A percentile compares a stretch with the other conserved stretches of the same genome.
Conservation (phyloP, 805 yeast genomes). For the Candida easanensis region DNA sequence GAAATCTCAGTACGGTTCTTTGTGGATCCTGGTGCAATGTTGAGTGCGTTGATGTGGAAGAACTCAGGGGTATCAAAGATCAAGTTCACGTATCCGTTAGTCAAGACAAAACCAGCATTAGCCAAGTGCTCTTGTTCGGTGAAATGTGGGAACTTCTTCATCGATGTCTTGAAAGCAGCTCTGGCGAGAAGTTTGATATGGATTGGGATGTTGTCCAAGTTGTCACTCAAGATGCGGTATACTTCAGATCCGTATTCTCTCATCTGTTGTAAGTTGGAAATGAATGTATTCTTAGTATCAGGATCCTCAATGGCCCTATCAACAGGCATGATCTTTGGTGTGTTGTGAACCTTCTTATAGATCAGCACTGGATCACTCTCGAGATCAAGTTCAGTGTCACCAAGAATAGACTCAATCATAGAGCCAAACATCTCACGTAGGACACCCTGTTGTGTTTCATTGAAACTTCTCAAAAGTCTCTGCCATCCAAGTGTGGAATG, state of each 20-base stretch:
- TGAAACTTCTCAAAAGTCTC: slow-evolving; percentile 37
- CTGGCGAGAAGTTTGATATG: slow-evolving; percentile 57
- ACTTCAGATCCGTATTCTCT: slow-evolving; percentile 69
- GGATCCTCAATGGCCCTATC: slow-evolving; percentile 77
- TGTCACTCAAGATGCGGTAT: slow-evolving; percentile 47
- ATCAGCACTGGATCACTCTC: slow-evolving; percentile 79
- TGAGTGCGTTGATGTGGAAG: slow-evolving; percentile 45
- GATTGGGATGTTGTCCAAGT: slow-evolving; percentile 47
- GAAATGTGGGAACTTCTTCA: slow-evolving; percentile 53
- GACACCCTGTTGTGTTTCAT: slow-evolving; percentile 35
- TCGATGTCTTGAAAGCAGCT: slow-evolving; percentile 38
- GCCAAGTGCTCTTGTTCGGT: slow-evolving; percentile 58
- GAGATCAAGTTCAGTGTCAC: slow-evolving; percentile 47
- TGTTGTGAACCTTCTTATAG: slow-evolving; percentile 39
- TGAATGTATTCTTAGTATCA: slow-evolving; percentile 67
- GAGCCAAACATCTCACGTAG: slow-evolving; percentile 36
- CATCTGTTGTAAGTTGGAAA: slow-evolving; percentile 67
- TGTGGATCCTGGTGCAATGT: slow-evolving; percentile 15
- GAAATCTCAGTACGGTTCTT: slow-evolving; percentile 57
- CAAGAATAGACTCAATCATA: slow-evolving; percentile 34
- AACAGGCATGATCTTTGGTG: slow-evolving; percentile 42
- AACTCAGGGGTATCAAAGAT: slow-evolving; percentile 52
- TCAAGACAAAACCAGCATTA: slow-evolving; percentile 64
- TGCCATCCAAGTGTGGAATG: slow-evolving; percentile 38
- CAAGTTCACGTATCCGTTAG: slow-evolving; percentile 48